phyloP scores from a whole-genome alignment of 306 rosid species.

The Cajanus cajan region DNA sequence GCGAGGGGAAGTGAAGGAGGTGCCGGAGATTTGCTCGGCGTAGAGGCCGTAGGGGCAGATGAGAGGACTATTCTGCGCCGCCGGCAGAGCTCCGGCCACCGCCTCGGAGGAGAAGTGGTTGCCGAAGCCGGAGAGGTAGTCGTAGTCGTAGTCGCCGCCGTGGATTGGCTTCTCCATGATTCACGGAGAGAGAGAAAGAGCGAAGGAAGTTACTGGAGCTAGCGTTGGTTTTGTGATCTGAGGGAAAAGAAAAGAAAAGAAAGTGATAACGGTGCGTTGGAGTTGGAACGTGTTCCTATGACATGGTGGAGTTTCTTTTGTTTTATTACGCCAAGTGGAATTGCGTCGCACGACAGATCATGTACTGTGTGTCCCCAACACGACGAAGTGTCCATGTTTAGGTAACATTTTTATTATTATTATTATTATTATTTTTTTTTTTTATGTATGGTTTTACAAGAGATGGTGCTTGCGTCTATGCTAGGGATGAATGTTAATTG shows the following conservation, averaged over 20 bases:
- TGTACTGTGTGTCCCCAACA: too few species aligned
- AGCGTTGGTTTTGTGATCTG: too few species aligned
- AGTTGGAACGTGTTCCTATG: not conserved
- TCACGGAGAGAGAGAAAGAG: not conserved
- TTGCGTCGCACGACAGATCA: too few species aligned
- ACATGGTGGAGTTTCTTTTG: not conserved
- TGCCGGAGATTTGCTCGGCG: conserved; percentile 94
- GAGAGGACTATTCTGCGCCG: conserved; percentile 80
- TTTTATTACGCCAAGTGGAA: too few species aligned
- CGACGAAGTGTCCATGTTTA: too few species aligned
- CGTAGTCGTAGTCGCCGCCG: conserved; percentile 34
- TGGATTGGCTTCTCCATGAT: conserved; percentile 2
- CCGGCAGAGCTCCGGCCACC: conserved; percentile 77
- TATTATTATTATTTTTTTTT: too few species aligned
- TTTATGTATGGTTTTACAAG: too few species aligned
- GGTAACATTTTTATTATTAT: too few species aligned
- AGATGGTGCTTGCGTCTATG: too few species aligned
- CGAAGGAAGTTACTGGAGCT: too few species aligned
- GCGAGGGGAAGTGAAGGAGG: conserved; percentile 93
- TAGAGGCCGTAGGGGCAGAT: conserved; percentile 83
- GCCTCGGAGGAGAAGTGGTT: conserved; percentile 84
- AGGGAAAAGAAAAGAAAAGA: too few species aligned
- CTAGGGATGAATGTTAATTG: too few species aligned
- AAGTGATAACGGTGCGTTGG: not conserved
- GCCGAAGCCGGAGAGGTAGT: conserved; percentile 72